Evolutionary conservation across 495 filamentous ascomycete genomes (phyloP), one percentile per base, ranked within the genome.

Genomic region (Xylaria sp.): DNA sequence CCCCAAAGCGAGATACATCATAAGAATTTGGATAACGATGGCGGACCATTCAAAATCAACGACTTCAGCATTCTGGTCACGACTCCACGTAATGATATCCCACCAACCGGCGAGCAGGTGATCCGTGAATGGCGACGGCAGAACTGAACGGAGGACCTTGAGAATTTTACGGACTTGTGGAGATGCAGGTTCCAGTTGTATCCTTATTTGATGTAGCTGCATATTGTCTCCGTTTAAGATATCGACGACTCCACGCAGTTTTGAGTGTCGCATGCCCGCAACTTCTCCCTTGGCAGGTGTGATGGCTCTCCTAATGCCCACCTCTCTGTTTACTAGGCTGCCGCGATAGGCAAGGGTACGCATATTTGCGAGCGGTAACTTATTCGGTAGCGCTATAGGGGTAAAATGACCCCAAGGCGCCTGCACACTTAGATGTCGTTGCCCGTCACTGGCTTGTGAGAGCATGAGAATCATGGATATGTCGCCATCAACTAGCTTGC

Each of bases 11-110:
- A 86, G 72, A 67, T 81, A 84, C 57, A 82, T 79, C 17, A 85
- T 74, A 72, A 97, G 90, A 2, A 97, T 74, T 5, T 91, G 86
- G 58, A 96, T 84, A 6, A 93, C 88, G 61, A 93, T 81, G 5
- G 92, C 90, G 11, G 90, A 92, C 93, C 93, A 97, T 75, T 98
- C 95, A 3, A 82, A 58, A 67, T 95, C 87, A 40, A 79, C 82
- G 26, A 83, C 81, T n/a, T 82, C 77, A 8, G 79, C 78, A 12
- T 86, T 84, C 57, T 84, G 83, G 37, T 79, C 75, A 44, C 84
- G 83, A 41, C 93, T 85, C 90, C 90, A 93, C 71, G 88, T 88
- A 77, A 91, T 87, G 14, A 89, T 85, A 73, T 92, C 88, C 90
- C 91, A 94, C 93, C 93, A 97, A 7, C 86, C 89, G 1, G 88